phyloP scores from a whole-genome alignment of 805 yeast genomes.

The Saccharomycopsis oosterbeekiorum region DNA sequence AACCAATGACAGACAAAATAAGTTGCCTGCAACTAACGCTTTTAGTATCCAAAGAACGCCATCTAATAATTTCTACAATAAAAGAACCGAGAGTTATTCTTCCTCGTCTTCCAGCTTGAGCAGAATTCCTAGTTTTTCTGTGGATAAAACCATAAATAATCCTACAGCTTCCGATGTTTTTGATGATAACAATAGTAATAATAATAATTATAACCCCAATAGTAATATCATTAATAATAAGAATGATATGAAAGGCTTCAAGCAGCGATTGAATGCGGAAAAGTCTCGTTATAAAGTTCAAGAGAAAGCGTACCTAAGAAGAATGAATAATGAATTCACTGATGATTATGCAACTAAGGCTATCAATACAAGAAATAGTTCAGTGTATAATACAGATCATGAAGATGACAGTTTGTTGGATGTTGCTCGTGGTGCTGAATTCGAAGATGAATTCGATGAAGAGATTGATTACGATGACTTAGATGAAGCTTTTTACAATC shows the following conservation, averaged over 20 bases:
- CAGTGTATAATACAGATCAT: conserved; percentile 5
- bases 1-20: background rate
- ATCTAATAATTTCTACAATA: background rate
- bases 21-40: background rate
- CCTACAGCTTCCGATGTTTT: background rate
- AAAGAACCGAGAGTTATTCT: background rate
- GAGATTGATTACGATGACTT: conserved; percentile 22
- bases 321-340: conserved; percentile 47
- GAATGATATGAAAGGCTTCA: background rate
- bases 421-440: background rate
- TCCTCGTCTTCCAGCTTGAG: background rate
- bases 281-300: conserved; percentile 32
- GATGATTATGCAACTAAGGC: conserved; percentile 72
- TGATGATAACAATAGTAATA: background rate
- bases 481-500: conserved; percentile 3
- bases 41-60: background rate
- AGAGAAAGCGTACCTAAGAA: conserved; percentile 55
- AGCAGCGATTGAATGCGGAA: conserved; percentile 5
- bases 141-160: background rate
- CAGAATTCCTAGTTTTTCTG: background rate
- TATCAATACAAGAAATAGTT: conserved; percentile 30
- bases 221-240: background rate
- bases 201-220: background rate
- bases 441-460: conserved; percentile 14
- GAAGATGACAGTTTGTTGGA: background rate